These are phyloP conservation scores for Xylariaceae sp. DNA, from an alignment of 2,329 filamentous ascomycete species.

Conservation along the genomic window DNA sequence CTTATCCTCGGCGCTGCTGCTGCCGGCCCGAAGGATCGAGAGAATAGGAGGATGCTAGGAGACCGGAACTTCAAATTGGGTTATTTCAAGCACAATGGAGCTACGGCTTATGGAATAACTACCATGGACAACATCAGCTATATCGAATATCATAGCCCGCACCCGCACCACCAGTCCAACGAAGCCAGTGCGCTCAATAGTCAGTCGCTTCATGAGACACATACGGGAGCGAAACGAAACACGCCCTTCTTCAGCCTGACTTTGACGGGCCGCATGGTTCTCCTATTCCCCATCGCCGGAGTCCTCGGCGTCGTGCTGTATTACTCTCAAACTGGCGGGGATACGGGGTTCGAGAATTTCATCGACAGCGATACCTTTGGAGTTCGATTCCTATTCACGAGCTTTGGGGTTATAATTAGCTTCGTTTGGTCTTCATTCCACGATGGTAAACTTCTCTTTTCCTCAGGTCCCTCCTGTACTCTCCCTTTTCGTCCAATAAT, in stretches of 20 bases:
- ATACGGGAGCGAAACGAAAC: not conserved
- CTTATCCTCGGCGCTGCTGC: no score
- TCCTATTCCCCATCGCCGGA: constrained; percentile 22
- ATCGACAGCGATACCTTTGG: constrained; percentile 41
- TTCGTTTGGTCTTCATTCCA: constrained; percentile 39
- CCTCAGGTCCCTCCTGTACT: not conserved
- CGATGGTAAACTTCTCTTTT: constrained; percentile 27
- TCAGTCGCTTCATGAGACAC: no score
- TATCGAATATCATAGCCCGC: not conserved
- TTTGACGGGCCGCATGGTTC: constrained; percentile 7
- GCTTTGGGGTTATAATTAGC: constrained; percentile 37
- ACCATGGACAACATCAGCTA: not conserved
- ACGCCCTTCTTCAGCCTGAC: constrained; percentile 9
- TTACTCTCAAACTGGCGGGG: constrained; percentile 34
- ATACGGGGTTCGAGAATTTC: constrained; percentile 40
- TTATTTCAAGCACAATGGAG: not conserved
- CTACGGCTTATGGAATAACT: constrained; percentile 8
- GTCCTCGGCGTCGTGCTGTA: constrained; percentile 36
- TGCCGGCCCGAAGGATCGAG: not conserved
- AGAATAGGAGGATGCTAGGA: not conserved
- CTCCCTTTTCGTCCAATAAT: not conserved
- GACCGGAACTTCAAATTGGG: not conserved
- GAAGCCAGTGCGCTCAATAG: not conserved
- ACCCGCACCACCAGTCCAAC: not conserved
- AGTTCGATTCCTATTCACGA: constrained; percentile 39